phyloP scores from a whole-genome alignment of 495 filamentous ascomycete species.

The Neurospora intermedia region DNA sequence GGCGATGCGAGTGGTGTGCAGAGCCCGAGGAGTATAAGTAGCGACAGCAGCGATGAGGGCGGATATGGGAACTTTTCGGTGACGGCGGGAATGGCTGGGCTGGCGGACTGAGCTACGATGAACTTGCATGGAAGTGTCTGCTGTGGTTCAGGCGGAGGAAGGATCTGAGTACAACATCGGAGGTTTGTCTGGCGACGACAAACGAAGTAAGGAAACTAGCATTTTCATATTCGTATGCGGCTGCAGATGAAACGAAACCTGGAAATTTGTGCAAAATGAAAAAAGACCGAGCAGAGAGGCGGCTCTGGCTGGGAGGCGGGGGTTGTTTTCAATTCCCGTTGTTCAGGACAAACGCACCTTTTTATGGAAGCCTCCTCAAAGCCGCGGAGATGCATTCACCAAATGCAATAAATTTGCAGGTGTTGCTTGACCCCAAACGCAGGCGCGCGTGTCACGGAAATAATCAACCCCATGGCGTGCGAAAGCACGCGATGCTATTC shows the following conservation, averaged over 20 bases:
- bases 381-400: neutral
- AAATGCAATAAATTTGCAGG: neutral
- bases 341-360: neutral
- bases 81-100: slow-evolving; percentile 28
- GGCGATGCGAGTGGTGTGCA: slow-evolving; percentile 32
- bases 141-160: neutral
- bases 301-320: neutral
- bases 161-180: neutral
- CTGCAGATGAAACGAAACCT: neutral
- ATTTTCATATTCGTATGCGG: neutral
- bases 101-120: slow-evolving; percentile 13
- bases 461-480: neutral
- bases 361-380: neutral
- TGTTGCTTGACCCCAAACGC: neutral
- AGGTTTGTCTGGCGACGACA: neutral
- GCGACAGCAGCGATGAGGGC: slow-evolving; percentile 38
- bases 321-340: neutral
- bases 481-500: neutral
- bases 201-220: neutral
- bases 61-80: slow-evolving; percentile 42
- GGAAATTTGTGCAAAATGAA: neutral
- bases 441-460: neutral
- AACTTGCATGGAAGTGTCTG: neutral
- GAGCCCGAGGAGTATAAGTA: slow-evolving; percentile 30
- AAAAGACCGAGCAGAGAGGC: neutral